phyloP scores from a whole-genome alignment of 108 stramenopile genomes.

The Craspedostauros australis region DNA sequence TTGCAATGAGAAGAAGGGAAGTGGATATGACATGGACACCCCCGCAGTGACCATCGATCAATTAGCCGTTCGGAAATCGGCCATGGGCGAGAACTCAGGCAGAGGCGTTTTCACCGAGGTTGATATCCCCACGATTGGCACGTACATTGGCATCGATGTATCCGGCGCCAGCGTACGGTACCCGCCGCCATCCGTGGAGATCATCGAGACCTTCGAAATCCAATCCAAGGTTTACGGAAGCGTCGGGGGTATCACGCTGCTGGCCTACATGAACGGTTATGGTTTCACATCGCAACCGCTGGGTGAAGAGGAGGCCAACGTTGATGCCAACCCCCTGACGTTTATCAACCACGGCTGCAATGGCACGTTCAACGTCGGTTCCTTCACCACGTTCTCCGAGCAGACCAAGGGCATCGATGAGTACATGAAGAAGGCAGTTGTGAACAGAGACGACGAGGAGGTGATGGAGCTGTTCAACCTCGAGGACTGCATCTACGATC shows the following conservation, averaged over 20 bases:
- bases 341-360: slow-evolving; percentile 37
- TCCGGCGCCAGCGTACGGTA: neutral
- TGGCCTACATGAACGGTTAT: neutral
- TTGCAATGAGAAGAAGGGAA: no score
- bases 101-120: slow-evolving; percentile 24
- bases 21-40: neutral
- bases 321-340: slow-evolving; percentile 10
- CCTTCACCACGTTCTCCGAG: neutral
- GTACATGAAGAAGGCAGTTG: neutral
- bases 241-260: neutral
- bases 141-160: slow-evolving; percentile 16
- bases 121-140: slow-evolving; percentile 5
- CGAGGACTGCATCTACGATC: neutral
- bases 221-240: neutral
- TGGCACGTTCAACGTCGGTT: slow-evolving; percentile 20
- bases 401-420: neutral
- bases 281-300: neutral
- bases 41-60: neutral
- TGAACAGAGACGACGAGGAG: neutral
- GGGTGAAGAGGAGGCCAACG: neutral
- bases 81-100: slow-evolving; percentile 14
- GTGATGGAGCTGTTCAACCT: neutral
- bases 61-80: slow-evolving; percentile 5
- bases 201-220: neutral
- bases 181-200: neutral